Evolutionary conservation across 2,329 filamentous ascomycete species (phyloP).

Genomic region (Sporothrix brunneoviolacea): DNA sequence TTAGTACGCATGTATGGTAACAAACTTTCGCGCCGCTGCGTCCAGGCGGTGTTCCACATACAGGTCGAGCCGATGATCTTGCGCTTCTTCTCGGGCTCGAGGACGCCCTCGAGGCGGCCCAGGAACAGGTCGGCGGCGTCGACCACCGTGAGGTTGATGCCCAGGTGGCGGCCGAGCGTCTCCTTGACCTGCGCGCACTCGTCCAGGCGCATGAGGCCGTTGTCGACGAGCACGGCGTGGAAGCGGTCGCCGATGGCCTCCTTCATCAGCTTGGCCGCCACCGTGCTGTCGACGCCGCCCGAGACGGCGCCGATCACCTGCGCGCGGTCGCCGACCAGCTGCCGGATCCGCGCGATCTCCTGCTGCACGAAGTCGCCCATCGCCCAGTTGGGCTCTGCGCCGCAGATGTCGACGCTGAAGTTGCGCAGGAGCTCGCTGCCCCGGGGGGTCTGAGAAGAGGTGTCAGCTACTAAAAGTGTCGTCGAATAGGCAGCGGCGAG

Average conservation of each 20-base stretch:
- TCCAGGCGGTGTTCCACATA: too few relatives aligned
- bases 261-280: conserved; percentile 67
- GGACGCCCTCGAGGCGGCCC: conserved; percentile 65
- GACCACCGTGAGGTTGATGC: conserved; percentile 84
- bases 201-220: conserved; percentile 69
- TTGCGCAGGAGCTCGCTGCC: conserved; percentile 70
- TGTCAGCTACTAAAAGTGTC: not conserved
- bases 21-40: too few relatives aligned
- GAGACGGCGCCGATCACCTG: conserved; percentile 57
- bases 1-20: too few relatives aligned
- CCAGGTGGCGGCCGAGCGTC: conserved; percentile 69
- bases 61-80: conserved; percentile 77
- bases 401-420: conserved; percentile 78
- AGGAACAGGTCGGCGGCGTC: conserved; percentile 75
- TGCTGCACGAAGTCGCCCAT: conserved; percentile 79
- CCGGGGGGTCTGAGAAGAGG: conserved; percentile 56
- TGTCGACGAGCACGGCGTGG: conserved; percentile 64
- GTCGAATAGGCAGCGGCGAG: conserved; percentile 2
- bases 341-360: conserved; percentile 73
- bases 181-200: conserved; percentile 78
- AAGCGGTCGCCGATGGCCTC: conserved; percentile 81
- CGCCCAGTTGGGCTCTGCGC: conserved; percentile 68
- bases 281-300: conserved; percentile 85
- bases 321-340: conserved; percentile 71
- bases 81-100: conserved; percentile 61